Percentiles rank a stretch among this genome's conserved stretches.
Conservation (phyloP, 495 filamentous ascomycete genomes). For the Glutinoglossum americanum region DNA sequence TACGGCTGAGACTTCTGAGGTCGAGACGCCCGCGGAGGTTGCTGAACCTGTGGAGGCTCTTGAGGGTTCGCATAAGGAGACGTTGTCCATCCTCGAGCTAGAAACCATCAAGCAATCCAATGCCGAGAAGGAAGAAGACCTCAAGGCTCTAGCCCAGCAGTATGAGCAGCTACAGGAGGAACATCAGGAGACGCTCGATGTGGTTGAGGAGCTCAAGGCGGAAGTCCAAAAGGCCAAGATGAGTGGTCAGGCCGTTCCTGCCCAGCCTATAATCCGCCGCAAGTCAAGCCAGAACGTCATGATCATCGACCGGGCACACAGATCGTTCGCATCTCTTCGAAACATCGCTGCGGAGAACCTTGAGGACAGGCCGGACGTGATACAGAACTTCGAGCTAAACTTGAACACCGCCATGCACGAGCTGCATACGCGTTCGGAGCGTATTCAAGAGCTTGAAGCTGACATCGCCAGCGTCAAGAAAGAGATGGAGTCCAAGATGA, state of each 20-base stretch:
- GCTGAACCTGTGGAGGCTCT: neutral
- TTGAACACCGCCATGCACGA: conserved; percentile 86
- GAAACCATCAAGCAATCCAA: conserved; percentile 47
- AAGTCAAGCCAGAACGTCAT: conserved; percentile 88
- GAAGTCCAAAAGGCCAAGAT: conserved; percentile 57
- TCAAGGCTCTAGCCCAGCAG: conserved; percentile 47
- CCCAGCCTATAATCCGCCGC: conserved; percentile 58
- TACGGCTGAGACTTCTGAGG: conserved; percentile 36
- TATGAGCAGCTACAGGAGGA: conserved; percentile 63
- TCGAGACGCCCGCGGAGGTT: conserved; percentile 18
- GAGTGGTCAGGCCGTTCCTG: conserved; percentile 41
- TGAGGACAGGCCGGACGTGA: conserved; percentile 53
- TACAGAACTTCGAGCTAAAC: conserved; percentile 86
- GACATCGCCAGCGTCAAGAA: conserved; percentile 69
- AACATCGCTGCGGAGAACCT: conserved; percentile 76
- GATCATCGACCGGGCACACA: conserved; percentile 74
- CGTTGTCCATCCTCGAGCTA: conserved; percentile 30
- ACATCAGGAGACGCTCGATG: conserved; percentile 59
- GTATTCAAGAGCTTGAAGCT: conserved; percentile 69
- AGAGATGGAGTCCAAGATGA: conserved; percentile 90
- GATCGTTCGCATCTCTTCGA: conserved; percentile 73
- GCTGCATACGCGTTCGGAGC: conserved; percentile 64
- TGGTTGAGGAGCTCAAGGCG: conserved; percentile 74
- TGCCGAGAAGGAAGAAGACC: conserved; percentile 53
- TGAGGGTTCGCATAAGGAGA: neutral